Evolutionary conservation across 805 yeast genomes (phyloP).

Genomic region (Scheffersomyces spartinae): DNA sequence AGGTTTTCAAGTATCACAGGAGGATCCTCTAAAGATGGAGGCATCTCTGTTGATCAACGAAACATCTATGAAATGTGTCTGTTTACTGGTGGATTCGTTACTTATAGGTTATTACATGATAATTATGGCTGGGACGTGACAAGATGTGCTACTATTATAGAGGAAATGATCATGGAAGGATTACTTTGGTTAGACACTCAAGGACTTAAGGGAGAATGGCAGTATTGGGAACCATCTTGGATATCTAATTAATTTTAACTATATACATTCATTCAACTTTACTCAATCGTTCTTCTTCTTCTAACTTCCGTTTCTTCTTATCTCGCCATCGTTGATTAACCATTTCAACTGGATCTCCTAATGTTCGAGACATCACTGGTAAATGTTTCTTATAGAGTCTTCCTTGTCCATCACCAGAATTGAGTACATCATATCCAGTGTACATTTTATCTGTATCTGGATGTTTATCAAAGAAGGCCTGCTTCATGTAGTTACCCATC

Average conservation of each 20-base stretch:
- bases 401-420: conserved; percentile 74
- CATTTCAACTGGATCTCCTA: conserved; percentile 53
- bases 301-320: conserved; percentile 19
- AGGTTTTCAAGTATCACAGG: conserved; percentile 19
- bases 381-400: conserved; percentile 44
- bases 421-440: conserved; percentile 25
- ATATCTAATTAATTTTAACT: no score
- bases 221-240: conserved; percentile 74
- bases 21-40: conserved; percentile 8
- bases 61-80: conserved; percentile 66
- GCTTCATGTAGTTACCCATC: neutral
- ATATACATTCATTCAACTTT: no score
- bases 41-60: conserved; percentile 48
- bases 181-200: conserved; percentile 71
- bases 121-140: conserved; percentile 66
- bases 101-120: conserved; percentile 50
- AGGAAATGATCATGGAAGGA: conserved; percentile 75
- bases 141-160: conserved; percentile 51
- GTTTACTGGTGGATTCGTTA: conserved; percentile 64
- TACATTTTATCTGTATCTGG: conserved; percentile 1
- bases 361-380: conserved; percentile 44
- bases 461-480: neutral
- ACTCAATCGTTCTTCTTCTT: no score
- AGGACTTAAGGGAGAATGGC: conserved; percentile 27
- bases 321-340: conserved; percentile 53